phyloP scores from a whole-genome alignment of 2,329 filamentous ascomycete genomes.

The Cadophora luteo-olivacea region DNA sequence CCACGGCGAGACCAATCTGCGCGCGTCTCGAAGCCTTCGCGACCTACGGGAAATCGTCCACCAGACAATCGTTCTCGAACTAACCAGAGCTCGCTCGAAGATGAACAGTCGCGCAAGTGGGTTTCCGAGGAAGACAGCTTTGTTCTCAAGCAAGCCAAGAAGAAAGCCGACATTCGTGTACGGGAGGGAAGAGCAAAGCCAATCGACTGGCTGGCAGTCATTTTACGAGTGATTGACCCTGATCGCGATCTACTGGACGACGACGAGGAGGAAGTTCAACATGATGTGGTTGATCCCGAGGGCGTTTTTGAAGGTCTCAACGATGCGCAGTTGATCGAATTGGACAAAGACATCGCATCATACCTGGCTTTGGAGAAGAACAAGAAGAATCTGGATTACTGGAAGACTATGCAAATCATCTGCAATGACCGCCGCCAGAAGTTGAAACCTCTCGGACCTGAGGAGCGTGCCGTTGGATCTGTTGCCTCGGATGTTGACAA shows the following conservation, averaged over 20 bases:
- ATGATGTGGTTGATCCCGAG: slow-evolving; percentile 81
- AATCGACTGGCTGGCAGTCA: slow-evolving; percentile 93
- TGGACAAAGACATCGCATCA: slow-evolving; percentile 82
- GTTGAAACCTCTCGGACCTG: slow-evolving; percentile 60
- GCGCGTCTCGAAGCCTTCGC: slow-evolving; percentile 60
- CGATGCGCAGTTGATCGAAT: slow-evolving; percentile 70
- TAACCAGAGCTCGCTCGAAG: slow-evolving; percentile 51
- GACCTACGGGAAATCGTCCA: slow-evolving; percentile 40
- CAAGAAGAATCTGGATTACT: slow-evolving; percentile 81
- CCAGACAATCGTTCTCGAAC: slow-evolving; percentile 39
- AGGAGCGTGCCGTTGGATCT: slow-evolving; percentile 79
- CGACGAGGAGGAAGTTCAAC: slow-evolving; percentile 69
- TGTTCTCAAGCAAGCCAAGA: slow-evolving; percentile 95
- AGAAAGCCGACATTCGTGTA: slow-evolving; percentile 94
- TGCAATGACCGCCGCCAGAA: slow-evolving; percentile 78
- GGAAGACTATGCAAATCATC: slow-evolving; percentile 87
- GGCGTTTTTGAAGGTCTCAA: slow-evolving; percentile 78
- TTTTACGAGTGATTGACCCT: slow-evolving; percentile 84
- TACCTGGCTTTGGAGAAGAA: slow-evolving; percentile 85
- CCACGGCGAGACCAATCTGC: slow-evolving; percentile 61
- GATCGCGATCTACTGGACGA: slow-evolving; percentile 88
- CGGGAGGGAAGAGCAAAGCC: slow-evolving; percentile 89
- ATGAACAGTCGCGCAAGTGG: slow-evolving; percentile 81
- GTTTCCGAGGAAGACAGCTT: slow-evolving; percentile 96
- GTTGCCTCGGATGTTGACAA: slow-evolving; percentile 89